Evolutionary conservation across 108 stramenopile species (phyloP).

Genomic region (Cyclotella cryptica): DNA sequence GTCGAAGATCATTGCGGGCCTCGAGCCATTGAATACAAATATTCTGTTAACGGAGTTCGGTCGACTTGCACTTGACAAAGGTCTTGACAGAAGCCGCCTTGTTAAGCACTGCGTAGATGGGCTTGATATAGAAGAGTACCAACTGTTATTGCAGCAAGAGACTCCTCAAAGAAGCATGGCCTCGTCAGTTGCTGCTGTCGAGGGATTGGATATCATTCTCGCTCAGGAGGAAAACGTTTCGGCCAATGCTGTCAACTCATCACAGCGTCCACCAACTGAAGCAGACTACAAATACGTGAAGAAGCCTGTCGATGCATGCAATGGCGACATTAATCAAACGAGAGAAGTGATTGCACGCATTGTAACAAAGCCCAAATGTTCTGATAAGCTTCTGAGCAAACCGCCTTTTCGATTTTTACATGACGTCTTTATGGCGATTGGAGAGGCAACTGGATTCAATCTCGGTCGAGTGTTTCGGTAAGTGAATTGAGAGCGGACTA

Average conservation of each 20-base stretch:
- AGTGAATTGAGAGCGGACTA: background rate
- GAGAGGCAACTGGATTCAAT: constrained; percentile 52
- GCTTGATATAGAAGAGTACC: constrained; percentile 25
- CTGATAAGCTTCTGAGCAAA: constrained; percentile 79
- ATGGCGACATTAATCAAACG: constrained; percentile 48
- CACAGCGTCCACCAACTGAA: background rate
- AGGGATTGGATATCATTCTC: no score
- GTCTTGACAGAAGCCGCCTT: constrained; percentile 24
- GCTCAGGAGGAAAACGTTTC: background rate
- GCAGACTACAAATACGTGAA: background rate
- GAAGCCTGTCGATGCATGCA: constrained; percentile 24
- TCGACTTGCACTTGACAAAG: constrained; percentile 30
- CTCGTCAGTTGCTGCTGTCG: no score
- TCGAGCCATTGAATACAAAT: constrained; percentile 49
- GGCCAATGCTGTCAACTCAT: background rate
- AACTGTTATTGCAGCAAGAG: background rate
- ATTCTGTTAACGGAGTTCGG: constrained; percentile 29
- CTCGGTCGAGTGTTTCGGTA: constrained; percentile 39
- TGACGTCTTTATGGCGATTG: constrained; percentile 76
- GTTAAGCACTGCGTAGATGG: constrained; percentile 39
- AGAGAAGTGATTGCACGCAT: constrained; percentile 50
- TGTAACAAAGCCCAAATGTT: constrained; percentile 75
- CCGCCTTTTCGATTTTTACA: constrained; percentile 90
- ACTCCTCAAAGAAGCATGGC: background rate
- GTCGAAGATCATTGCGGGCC: constrained; percentile 52